Base-by-base conservation (phyloP, 345 rosid species). In the Dimocarpus longan region DNA sequence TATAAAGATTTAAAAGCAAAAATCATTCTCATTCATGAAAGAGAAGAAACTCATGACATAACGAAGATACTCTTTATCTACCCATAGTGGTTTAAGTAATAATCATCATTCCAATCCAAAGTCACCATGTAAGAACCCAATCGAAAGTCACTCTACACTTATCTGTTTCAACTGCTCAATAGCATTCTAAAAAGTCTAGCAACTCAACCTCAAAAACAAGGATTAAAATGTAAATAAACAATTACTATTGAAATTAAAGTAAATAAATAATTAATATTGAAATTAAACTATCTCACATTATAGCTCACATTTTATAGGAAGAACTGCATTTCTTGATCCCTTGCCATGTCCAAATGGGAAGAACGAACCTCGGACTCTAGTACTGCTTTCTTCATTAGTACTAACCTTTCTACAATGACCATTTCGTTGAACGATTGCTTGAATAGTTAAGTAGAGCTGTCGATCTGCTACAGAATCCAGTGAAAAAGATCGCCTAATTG, bases 401-500 rank as follows among this genome's bases (percentile, higher is more conserved):
- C 43, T 78, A 21, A 62, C 66, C 69, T 71, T 82, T 48, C 83
- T 63, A 4, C 48, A 77, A 57, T 69, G 84, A n/a, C 40, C 80
- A 48, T 80, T 86, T 64, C 73, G 86, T 69, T 80, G 86, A 76
- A 88, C 48, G 8, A 84, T 76, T 10, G 83, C 84, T 82, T 86
- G 93, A 78, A 89, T 86, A 15, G 86, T 79, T 68, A 74, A 70
- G 80, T 80, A 87, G 71, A 91, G 86, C 68, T 85, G 88, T 71
- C 82, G 81, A 69, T 88, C 90, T 43, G 79, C 85, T 28, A 90
- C 90, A 21, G 93, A 89, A 84, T 88, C 93, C 69, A 87, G 81
- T 5, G 95, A 91, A 81, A 91, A 88, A 3, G 93, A 91, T 85
- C 92, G 88, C 86, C 93, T 80, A 64, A 91, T 85, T 3, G 90